phyloP scores from a whole-genome alignment of 768 basidiomycete species.

The Mycena sanguinolenta region DNA sequence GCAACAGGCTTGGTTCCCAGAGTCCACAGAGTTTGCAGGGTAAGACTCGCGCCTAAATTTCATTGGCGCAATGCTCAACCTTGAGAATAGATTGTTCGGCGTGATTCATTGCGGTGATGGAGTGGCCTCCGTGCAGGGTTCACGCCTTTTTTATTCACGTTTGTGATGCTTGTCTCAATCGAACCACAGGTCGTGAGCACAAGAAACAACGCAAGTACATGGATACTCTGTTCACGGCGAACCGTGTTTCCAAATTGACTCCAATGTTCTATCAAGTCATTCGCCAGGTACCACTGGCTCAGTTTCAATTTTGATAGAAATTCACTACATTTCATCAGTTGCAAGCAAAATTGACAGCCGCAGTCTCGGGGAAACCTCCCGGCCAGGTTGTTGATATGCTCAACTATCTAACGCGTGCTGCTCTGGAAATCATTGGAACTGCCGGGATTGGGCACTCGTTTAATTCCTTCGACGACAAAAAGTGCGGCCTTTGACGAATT shows the following conservation, averaged over 20 bases:
- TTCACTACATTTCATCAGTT: neutral
- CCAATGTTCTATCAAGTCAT: slow-evolving; percentile 43
- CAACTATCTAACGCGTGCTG: slow-evolving; percentile 39
- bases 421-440: slow-evolving; percentile 43
- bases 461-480: slow-evolving; percentile 32
- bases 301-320: no score
- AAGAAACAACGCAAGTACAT: slow-evolving; percentile 44
- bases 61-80: neutral
- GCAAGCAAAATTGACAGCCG: slow-evolving; percentile 10
- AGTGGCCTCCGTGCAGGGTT: slow-evolving; percentile 44
- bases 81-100: slow-evolving; percentile 39
- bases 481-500: slow-evolving; percentile 31
- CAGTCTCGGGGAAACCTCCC: slow-evolving; percentile 1
- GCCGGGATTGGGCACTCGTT: slow-evolving; percentile 41
- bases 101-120: slow-evolving; percentile 40
- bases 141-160: neutral
- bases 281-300: slow-evolving; percentile 38
- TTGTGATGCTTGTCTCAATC: neutral
- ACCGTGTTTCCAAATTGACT: slow-evolving; percentile 41
- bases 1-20: slow-evolving; percentile 39
- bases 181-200: slow-evolving; percentile 43
- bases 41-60: neutral
- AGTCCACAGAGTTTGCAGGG: slow-evolving; percentile 45
- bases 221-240: slow-evolving; percentile 41
- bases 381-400: slow-evolving; percentile 37